These are phyloP conservation scores for Letharia columbiana DNA, from an alignment of 495 filamentous ascomycete species.

Conservation along the genomic window DNA sequence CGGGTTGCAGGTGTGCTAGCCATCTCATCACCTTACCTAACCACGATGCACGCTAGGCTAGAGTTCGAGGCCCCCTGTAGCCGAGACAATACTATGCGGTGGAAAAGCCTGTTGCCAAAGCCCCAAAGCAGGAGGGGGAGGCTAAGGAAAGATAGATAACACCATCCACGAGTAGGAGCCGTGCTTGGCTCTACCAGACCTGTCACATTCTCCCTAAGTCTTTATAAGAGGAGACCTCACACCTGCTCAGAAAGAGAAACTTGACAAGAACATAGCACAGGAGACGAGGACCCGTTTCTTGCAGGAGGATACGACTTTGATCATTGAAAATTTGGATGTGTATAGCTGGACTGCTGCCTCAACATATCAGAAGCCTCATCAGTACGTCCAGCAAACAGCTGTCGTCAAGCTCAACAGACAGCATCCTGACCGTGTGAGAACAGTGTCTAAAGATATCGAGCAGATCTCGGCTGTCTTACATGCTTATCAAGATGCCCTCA, in stretches of 20 bases:
- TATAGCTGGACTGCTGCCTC: conserved; percentile 12
- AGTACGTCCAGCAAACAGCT: conserved; percentile 5
- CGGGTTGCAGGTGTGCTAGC: neutral
- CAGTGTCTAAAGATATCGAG: conserved; percentile 18
- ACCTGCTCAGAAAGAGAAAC: neutral
- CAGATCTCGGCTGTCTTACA: conserved; percentile 10
- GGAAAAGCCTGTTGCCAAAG: conserved; percentile 1
- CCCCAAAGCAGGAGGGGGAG: neutral
- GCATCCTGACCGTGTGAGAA: neutral
- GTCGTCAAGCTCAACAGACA: neutral
- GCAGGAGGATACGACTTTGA: neutral
- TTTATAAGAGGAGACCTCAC: neutral
- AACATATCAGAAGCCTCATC: conserved; percentile 19
- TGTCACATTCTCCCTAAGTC: neutral
- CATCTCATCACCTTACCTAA: neutral
- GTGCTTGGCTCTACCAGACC: neutral
- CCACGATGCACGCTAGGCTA: conserved; percentile 3
- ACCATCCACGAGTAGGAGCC: neutral
- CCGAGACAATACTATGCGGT: neutral
- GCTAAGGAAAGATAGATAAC: neutral
- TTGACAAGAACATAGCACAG: neutral
- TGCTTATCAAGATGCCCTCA: conserved; percentile 16
- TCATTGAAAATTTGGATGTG: neutral
- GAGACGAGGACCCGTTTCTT: neutral
- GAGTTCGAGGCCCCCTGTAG: neutral